phyloP scores from a whole-genome alignment of 768 basidiomycete species.

The Russula emetica region DNA sequence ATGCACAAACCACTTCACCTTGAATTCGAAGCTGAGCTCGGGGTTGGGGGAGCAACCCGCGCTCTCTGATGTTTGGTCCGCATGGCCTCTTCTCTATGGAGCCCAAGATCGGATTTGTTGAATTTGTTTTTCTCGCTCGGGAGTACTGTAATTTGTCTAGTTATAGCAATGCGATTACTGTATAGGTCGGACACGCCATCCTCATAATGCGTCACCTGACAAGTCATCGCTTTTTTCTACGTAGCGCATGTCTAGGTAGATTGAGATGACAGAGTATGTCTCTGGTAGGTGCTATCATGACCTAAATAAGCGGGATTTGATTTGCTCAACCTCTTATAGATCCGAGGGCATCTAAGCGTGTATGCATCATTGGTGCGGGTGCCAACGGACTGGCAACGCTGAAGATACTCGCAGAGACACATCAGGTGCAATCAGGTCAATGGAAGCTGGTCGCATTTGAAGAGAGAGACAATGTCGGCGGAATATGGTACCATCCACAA shows the following conservation, averaged over 20 bases:
- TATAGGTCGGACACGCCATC: no score
- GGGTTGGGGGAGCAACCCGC: neutral
- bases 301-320: neutral
- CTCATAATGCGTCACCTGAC: no score
- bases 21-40: no score
- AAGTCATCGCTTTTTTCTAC: no score
- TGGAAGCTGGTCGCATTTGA: conserved; percentile 70
- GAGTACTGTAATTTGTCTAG: neutral
- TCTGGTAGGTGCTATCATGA: neutral
- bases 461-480: conserved; percentile 60
- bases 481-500: conserved; percentile 56
- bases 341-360: conserved; percentile 34
- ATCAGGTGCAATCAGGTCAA: conserved; percentile 49
- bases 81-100: neutral
- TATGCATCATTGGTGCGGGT: conserved; percentile 74
- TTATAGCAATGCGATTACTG: neutral
- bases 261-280: conserved; percentile 8
- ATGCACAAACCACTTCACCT: no score
- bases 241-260: neutral
- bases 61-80: neutral
- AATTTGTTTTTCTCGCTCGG: neutral
- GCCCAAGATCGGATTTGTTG: neutral
- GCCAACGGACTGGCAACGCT: conserved; percentile 69
- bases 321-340: conserved; percentile 1
- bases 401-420: conserved; percentile 57